Conservation (phyloP, 2,329 filamentous ascomycete species). For the Shiraia sp. region DNA sequence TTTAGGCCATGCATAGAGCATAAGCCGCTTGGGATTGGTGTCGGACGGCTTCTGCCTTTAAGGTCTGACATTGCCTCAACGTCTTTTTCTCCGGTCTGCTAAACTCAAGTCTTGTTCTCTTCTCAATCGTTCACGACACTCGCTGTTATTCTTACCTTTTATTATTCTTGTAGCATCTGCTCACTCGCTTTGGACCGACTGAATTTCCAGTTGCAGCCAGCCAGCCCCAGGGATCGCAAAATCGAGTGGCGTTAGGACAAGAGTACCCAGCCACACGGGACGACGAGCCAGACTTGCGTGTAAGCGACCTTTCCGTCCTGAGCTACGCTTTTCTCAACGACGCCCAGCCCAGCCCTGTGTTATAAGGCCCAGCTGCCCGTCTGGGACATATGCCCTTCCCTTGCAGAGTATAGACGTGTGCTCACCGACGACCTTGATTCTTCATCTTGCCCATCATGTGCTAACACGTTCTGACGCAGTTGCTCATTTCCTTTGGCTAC, state of each 20-base stretch:
- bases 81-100: no score
- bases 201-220: neutral
- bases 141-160: no score
- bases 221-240: conserved; percentile 2
- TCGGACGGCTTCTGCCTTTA: no score
- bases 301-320: conserved; percentile 10
- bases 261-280: conserved; percentile 4
- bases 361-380: conserved; percentile 8
- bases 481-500: conserved; percentile 9
- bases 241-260: conserved; percentile 2
- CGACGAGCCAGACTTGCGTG: conserved; percentile 11
- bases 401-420: conserved; percentile 4
- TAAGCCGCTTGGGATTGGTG: no score
- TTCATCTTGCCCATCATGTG: conserved; percentile 12
- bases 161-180: no score
- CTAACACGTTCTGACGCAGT: conserved; percentile 24
- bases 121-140: no score
- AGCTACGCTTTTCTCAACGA: conserved; percentile 4
- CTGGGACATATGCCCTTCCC: conserved; percentile 10
- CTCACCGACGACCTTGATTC: conserved; percentile 2
- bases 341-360: conserved; percentile 5
- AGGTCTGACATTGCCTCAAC: no score
- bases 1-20: no score
- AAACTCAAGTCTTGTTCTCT: no score
- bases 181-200: no score